Conservation (phyloP, 495 filamentous ascomycete genomes). For the Neurospora tetrasperma region DNA sequence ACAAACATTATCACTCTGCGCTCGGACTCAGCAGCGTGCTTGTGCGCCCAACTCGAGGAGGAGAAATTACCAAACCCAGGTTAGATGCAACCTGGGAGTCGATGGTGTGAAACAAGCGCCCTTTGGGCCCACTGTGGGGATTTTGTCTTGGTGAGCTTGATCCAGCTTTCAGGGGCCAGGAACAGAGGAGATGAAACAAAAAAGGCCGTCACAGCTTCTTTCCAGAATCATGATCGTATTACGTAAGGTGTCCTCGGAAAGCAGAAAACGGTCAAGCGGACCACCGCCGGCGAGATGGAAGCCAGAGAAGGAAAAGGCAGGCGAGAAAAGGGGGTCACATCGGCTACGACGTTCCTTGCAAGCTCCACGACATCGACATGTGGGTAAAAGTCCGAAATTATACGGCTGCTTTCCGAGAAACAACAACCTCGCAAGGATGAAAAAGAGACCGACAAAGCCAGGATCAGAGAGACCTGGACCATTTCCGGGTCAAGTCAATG, state of each 20-base stretch:
- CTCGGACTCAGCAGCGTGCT: not conserved
- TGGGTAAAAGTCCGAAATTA: not conserved
- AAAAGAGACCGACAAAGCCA: not conserved
- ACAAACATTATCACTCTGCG: not conserved
- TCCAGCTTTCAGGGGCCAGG: not conserved
- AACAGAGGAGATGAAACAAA: not conserved
- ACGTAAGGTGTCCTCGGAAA: not conserved
- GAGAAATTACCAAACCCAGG: not conserved
- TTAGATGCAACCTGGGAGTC: not conserved
- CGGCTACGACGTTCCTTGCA: not conserved
- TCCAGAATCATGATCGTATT: not conserved
- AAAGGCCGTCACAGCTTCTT: conserved; percentile 1
- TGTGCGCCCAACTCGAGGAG: not conserved
- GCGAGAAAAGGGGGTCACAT: not conserved
- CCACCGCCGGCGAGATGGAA: not conserved
- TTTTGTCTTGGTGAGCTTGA: not conserved
- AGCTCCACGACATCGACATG: not conserved
- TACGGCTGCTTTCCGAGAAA: not conserved
- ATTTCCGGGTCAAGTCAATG: not conserved
- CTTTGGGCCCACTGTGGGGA: not conserved
- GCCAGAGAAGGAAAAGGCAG: not conserved
- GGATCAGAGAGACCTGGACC: not conserved
- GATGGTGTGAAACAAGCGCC: not conserved
- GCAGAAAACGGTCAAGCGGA: not conserved
- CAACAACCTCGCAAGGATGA: not conserved